phyloP scores from a whole-genome alignment of 2,329 filamentous ascomycete genomes.

The Colletotrichum tropicale region DNA sequence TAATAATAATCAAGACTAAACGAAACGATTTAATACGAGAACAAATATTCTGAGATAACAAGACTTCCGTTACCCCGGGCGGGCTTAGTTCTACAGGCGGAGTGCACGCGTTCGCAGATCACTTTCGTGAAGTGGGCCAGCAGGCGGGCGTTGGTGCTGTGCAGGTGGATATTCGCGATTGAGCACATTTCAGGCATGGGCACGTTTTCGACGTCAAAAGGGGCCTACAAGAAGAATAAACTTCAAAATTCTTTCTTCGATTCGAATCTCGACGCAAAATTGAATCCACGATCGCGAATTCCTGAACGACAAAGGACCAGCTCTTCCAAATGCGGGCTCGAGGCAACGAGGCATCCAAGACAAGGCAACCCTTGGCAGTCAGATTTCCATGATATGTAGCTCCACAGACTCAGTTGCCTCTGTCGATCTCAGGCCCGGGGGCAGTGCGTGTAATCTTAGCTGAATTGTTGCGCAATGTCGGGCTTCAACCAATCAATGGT shows the following conservation, averaged over 20 bases:
- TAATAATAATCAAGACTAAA: background rate
- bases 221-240: background rate
- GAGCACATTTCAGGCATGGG: background rate
- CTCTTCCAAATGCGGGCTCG: background rate
- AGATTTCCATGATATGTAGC: background rate
- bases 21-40: background rate
- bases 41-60: background rate
- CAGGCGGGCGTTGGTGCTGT: background rate
- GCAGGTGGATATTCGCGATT: background rate
- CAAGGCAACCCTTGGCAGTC: background rate
- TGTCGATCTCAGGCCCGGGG: background rate
- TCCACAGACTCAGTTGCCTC: background rate
- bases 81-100: background rate
- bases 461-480: background rate
- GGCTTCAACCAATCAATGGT: background rate
- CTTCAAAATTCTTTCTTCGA: background rate
- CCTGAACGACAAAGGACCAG: background rate
- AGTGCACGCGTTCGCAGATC: background rate
- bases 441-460: background rate
- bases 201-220: background rate
- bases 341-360: background rate
- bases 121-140: background rate
- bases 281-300: background rate
- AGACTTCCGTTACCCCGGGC: background rate
- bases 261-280: background rate